phyloP scores from a whole-genome alignment of 768 basidiomycete species.

The Rhodotorula babjevae region DNA sequence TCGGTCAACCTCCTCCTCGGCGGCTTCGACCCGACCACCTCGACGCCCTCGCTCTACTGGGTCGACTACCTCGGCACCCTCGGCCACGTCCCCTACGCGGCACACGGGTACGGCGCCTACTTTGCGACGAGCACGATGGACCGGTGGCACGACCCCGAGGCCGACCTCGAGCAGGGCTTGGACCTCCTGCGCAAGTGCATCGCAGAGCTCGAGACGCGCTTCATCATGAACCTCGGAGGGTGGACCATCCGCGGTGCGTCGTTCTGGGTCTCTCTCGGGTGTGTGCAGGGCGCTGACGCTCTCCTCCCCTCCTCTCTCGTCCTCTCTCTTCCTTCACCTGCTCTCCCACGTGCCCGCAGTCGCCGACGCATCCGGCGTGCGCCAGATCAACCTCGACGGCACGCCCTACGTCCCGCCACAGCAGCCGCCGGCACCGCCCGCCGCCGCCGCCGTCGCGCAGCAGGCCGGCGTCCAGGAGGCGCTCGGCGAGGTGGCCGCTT shows the following conservation, averaged over 20 bases:
- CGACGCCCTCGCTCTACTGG: constrained; percentile 79
- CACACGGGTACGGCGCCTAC: constrained; percentile 91
- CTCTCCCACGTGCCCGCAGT: not conserved
- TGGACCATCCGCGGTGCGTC: constrained; percentile 31
- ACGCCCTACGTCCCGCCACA: constrained; percentile 3
- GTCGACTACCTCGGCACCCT: constrained; percentile 92
- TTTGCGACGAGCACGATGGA: constrained; percentile 89
- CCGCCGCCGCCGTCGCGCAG: too few species aligned
- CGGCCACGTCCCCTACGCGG: constrained; percentile 81
- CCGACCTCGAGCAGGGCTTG: constrained; percentile 75
- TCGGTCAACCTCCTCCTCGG: constrained; percentile 87
- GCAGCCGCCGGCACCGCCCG: not conserved
- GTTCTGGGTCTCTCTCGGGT: not conserved
- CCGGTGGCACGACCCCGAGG: constrained; percentile 86
- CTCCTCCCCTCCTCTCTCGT: too few species aligned
- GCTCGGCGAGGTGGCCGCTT: not conserved
- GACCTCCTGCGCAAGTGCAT: constrained; percentile 79
- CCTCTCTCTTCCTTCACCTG: not conserved
- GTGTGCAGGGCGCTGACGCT: too few species aligned
- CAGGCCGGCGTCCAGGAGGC: not conserved
- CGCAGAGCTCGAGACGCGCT: constrained; percentile 74
- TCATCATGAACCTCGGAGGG: constrained; percentile 31
- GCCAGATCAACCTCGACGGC: constrained; percentile 31
- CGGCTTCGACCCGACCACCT: constrained; percentile 73
- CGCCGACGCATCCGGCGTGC: constrained; percentile 38